Percentiles rank a stretch among this genome's conserved stretches.
Evolutionary conservation across 1,139 yeast species (phyloP).

Genomic region (Pneumocystis carinii): DNA sequence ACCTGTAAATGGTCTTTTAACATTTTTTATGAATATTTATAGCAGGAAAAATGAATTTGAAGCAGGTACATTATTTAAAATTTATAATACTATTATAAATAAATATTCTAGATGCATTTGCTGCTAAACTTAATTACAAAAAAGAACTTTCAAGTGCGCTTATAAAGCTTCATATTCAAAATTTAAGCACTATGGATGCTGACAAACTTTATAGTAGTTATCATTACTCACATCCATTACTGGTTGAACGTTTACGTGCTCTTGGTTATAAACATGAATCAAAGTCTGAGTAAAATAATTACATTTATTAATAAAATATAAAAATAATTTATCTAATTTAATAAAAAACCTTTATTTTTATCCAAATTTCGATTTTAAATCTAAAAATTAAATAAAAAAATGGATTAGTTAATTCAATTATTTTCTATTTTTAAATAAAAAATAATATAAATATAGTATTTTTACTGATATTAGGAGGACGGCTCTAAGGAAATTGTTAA

Average conservation of each 20-base stretch:
- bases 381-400: not conserved
- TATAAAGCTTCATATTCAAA: slow-evolving; percentile 60
- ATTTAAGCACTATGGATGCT: slow-evolving; percentile 69
- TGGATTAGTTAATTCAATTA: not conserved
- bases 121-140: slow-evolving; percentile 57
- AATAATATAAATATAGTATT: not conserved
- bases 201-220: slow-evolving; percentile 83
- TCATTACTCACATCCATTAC: slow-evolving; percentile 79
- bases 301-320: not conserved
- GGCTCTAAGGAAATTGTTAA: not conserved
- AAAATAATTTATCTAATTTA: not conserved
- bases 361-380: not conserved
- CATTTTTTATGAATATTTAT: slow-evolving; percentile 51
- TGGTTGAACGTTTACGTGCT: slow-evolving; percentile 73
- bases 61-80: slow-evolving; percentile 42
- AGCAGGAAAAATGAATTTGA: slow-evolving; percentile 82
- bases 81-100: slow-evolving; percentile 13
- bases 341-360: not conserved
- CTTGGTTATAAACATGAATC: slow-evolving; percentile 23
- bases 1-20: slow-evolving; percentile 58
- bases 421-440: not conserved
- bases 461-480: not conserved
- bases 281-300: not conserved
- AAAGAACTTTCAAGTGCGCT: slow-evolving; percentile 56
- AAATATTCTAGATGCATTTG: slow-evolving; percentile 30